Conservation (phyloP, 129 eudicot genomes). For the Escallonia rubra region DNA sequence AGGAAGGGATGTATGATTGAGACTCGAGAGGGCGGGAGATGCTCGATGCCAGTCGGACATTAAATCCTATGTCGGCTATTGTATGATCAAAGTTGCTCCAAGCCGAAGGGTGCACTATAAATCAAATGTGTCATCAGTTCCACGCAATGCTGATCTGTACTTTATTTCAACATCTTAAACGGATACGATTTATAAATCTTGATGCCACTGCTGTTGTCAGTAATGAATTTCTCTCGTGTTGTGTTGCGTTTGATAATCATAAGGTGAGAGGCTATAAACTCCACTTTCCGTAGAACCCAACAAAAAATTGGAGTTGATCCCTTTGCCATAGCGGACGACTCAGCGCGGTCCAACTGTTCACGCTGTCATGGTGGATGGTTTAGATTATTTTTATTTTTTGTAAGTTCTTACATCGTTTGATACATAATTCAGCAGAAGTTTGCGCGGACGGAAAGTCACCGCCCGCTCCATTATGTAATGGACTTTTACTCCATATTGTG, state of each 20-base stretch:
- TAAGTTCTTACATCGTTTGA: too few relatives aligned
- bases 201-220: background rate
- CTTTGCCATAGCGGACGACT: too few relatives aligned
- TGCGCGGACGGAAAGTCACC: too few relatives aligned
- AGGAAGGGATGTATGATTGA: constrained; percentile 79
- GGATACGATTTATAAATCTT: background rate
- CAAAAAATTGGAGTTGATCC: too few relatives aligned
- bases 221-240: background rate
- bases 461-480: too few relatives aligned
- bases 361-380: too few relatives aligned
- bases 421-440: too few relatives aligned
- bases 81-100: background rate
- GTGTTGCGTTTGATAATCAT: background rate
- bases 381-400: too few relatives aligned
- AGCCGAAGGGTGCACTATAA: background rate
- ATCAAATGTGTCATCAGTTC: background rate
- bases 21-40: background rate
- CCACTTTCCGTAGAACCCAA: too few relatives aligned
- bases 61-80: background rate
- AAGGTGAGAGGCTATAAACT: background rate
- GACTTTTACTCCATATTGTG: too few relatives aligned
- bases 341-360: too few relatives aligned
- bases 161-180: too few relatives aligned
- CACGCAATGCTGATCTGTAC: background rate
- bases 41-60: background rate